These are phyloP conservation scores for Raphanus hybrid DNA, from an alignment of 441 rosid genomes.

Conservation along the genomic window DNA sequence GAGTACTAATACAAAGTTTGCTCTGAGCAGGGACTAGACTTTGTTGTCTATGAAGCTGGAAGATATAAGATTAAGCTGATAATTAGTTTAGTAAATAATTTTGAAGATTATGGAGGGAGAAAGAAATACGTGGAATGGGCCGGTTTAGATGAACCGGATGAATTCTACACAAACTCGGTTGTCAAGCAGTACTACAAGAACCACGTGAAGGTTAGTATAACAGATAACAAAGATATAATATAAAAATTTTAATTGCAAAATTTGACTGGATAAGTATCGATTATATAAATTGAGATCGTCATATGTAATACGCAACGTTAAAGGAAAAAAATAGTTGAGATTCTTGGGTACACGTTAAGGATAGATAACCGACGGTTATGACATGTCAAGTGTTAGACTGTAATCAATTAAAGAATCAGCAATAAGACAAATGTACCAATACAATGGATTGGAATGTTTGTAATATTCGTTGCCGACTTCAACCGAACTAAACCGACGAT, in stretches of 20 bases:
- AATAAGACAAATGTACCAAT: slow-evolving; percentile 13
- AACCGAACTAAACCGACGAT: slow-evolving; percentile 32
- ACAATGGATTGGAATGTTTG: background rate
- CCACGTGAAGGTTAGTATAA: slow-evolving; percentile 55
- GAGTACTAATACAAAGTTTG: slow-evolving; percentile 17
- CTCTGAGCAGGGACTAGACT: slow-evolving; percentile 64
- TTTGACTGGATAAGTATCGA: slow-evolving; percentile 18
- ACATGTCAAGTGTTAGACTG: slow-evolving; percentile 18
- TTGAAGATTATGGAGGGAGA: slow-evolving; percentile 72
- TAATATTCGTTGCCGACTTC: slow-evolving; percentile 16
- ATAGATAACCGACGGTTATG: slow-evolving; percentile 17
- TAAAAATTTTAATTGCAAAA: background rate
- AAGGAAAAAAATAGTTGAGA: background rate
- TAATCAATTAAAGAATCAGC: background rate
- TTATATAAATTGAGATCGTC: slow-evolving; percentile 14
- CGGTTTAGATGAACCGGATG: slow-evolving; percentile 60
- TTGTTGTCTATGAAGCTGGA: slow-evolving; percentile 76
- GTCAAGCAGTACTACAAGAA: slow-evolving; percentile 68
- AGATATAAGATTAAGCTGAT: slow-evolving; percentile 61
- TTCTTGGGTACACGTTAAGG: slow-evolving; percentile 27
- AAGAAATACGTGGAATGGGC: slow-evolving; percentile 78
- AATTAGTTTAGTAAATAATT: slow-evolving; percentile 69
- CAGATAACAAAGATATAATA: background rate
- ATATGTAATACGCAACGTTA: slow-evolving; percentile 37
- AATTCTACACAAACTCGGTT: slow-evolving; percentile 62